These are phyloP conservation scores for Thermomucor indicae-seudaticae DNA, from an alignment of 371 early-diverging fungal genomes.

Conservation along the genomic window DNA sequence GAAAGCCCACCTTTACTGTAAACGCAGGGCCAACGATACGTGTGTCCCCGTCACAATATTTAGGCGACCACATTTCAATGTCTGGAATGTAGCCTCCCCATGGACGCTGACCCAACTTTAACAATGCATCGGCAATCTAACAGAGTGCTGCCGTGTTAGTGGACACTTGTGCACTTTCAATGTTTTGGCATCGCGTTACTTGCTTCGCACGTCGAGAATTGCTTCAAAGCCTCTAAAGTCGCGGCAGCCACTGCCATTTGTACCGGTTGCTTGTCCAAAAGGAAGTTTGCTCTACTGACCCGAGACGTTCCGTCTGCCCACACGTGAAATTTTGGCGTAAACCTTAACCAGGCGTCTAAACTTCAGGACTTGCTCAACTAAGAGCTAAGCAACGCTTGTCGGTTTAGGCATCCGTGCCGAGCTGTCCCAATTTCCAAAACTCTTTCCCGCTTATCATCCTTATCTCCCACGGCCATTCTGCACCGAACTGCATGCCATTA, in stretches of 20 bases:
- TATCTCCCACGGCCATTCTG: too few relatives aligned
- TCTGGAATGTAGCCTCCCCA: slow-evolving; percentile 68
- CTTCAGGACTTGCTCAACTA: too few relatives aligned
- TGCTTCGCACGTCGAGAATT: slow-evolving; percentile 40
- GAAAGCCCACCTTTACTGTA: slow-evolving; percentile 68
- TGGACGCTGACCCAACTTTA: slow-evolving; percentile 54
- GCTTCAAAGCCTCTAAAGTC: slow-evolving; percentile 14
- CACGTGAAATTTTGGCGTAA: too few relatives aligned
- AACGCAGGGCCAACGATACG: slow-evolving; percentile 73
- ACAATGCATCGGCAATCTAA: slow-evolving; percentile 72
- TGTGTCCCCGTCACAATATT: slow-evolving; percentile 49
- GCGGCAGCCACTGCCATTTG: slow-evolving; percentile 1
- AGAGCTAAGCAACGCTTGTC: too few relatives aligned
- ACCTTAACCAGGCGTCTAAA: too few relatives aligned
- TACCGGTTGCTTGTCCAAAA: background rate
- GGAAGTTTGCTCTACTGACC: background rate
- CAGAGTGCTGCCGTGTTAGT: slow-evolving; percentile 4
- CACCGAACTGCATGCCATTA: too few relatives aligned
- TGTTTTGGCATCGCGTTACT: background rate
- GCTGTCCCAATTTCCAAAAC: too few relatives aligned
- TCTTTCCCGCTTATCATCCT: too few relatives aligned
- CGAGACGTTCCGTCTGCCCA: too few relatives aligned
- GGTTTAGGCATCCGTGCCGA: too few relatives aligned
- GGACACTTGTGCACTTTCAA: background rate
- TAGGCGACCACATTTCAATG: slow-evolving; percentile 64